Evolutionary conservation across 306 rosid species (phyloP), one percentile per base, ranked within the genome.

Genomic region (Sindora glabra): DNA sequence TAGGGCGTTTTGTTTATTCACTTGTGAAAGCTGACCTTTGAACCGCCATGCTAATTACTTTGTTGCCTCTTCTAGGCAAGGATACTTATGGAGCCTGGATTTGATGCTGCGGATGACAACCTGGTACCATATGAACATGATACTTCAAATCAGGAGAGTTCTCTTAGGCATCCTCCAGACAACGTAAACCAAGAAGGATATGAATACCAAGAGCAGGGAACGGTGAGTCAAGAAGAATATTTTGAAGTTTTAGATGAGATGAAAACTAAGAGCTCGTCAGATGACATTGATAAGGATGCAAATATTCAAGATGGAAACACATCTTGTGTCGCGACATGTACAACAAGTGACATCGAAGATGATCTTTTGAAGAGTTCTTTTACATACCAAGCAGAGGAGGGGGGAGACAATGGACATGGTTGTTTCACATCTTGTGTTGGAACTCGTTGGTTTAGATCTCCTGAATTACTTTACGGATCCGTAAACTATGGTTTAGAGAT

Each of bases 241-340:
- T 83, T 81, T 40, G 65, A 82, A 70, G 88, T 74, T 32, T 78
- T 87, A 21, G 95, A 83, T 44, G 97, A 81, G 78, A 46, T 87
- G 40, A 91, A 91, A 72, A 75, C 79, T 36, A 81, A 78, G 72
- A 56, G 60, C 44, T 53, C 59, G 33, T 8, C 42, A 9, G 74
- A 73, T 61, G 94, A 72, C 24, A 47, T 67, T 14, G 95, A 85
- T 17, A 76, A 81, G 77, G 98, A 90, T 22, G 62, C 80, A 10
- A 67, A 61, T 61, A 25, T 73, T 33, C 64, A 75, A 0, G 96
- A 87, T 42, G 96, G 92, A 33, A 79, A 85, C 40, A 37, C 85
- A 6, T 91, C 98, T 47, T 91, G 96, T 75, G 75, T 79, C 8
- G 98, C 98, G 50, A 91, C 98, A 2, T 88, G 96, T 76, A 83